Evolutionary conservation across 441 rosid species (phyloP).

Genomic region (Populus hybrid): DNA sequence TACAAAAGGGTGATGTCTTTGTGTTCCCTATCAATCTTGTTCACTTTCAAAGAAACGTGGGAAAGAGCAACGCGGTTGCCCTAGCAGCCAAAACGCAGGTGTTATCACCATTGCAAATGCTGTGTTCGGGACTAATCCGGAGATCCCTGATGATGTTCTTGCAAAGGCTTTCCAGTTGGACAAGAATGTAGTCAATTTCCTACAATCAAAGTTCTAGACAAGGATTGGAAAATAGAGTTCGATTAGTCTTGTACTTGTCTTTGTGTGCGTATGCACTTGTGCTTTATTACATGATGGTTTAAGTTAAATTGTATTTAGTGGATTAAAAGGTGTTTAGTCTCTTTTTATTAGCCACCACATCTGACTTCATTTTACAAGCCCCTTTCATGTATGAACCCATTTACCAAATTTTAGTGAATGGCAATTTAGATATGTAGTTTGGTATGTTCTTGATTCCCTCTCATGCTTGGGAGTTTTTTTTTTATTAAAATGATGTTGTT

Average conservation of each 20-base stretch:
- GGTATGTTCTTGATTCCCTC: too few species aligned
- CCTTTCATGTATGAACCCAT: too few species aligned
- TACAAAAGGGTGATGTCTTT: conserved; percentile 26
- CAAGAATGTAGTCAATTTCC: not conserved
- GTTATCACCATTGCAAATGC: conserved; percentile 23
- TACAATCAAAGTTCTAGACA: conserved; percentile 23
- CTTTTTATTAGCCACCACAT: too few species aligned
- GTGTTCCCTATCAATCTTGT: conserved; percentile 22
- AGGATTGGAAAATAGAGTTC: not conserved
- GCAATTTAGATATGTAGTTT: too few species aligned
- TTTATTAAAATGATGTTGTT: too few species aligned
- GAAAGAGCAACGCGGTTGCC: conserved; percentile 15
- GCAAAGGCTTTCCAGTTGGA: conserved; percentile 32
- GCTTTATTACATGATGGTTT: too few species aligned
- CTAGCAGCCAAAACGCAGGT: conserved; percentile 35
- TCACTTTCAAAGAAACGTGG: conserved; percentile 27
- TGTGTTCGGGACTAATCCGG: conserved; percentile 23
- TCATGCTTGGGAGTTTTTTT: too few species aligned
- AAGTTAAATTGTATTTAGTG: too few species aligned
- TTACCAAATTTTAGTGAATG: too few species aligned
- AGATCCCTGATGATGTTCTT: conserved; percentile 20
- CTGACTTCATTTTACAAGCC: too few species aligned
- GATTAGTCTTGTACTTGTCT: not conserved
- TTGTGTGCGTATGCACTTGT: not conserved
- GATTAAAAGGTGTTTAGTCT: not conserved